Base-by-base conservation (phyloP, 2,329 filamentous ascomycete genomes). In the Alternaria panax region DNA sequence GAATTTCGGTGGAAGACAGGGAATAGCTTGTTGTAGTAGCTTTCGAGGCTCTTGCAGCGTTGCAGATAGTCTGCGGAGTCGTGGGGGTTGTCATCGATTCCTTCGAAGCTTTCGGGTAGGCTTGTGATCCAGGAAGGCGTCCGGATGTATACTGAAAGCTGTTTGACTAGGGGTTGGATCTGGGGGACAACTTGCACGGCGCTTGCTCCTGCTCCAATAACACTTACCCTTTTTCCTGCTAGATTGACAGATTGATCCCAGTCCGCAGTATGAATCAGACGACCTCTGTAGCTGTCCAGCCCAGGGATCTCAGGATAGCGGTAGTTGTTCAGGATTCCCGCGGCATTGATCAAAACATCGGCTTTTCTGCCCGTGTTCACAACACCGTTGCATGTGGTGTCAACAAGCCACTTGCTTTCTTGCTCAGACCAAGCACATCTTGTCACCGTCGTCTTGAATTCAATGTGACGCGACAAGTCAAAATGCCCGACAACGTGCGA, bases 161-260 rank as follows among this genome's bases (percentile, higher is more conserved):
- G 40, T 36, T 51, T 51, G 40, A 51, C 24, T 22, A 41, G 50
- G 9, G 32, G 32, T 16, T 43, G 27, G 0, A 40, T 58, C 40
- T 58, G 27, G 24, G 57, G 53, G 18, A 55, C 8, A 7, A 38
- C 38, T 48, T 55, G 54, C n/a, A 57, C 40, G 25, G 42, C 53
- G 2, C 73, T 77, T 43, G 56, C 76, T 51, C 76, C 76, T 54
- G 62, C 72, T 5, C 74, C 75, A 40, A 77, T 74, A 12, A 77
- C 65, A 9, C 65, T 75, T 7, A 77, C 65, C 2, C 66, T 62
- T 56, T 76, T 76, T 18, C 66, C 59, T 2, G 53, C 42, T 42
- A 66, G 75, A 54, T 60, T 46, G 18, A 57, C 14, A 18, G 32
- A 43, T 7, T 45, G 45, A 22, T 51, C 46, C 54, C 54, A 57